Conservation (phyloP, 2,329 filamentous ascomycete species). For the Colletotrichum brevisporum region DNA sequence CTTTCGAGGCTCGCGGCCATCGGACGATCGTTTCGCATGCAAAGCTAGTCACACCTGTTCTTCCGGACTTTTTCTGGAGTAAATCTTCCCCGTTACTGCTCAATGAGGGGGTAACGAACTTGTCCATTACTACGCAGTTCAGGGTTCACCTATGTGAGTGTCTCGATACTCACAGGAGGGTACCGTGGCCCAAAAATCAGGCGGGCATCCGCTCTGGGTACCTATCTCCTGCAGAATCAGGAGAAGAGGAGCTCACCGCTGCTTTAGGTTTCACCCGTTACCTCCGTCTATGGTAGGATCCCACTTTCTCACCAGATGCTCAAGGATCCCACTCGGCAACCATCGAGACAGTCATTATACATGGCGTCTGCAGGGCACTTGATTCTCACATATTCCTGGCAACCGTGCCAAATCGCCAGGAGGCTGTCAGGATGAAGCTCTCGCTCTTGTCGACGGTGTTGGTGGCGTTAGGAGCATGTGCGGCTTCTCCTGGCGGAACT, state of each 20-base stretch:
- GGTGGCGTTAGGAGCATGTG: conserved; percentile 36
- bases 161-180: too few relatives aligned
- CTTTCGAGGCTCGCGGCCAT: conserved; percentile 9
- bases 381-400: neutral
- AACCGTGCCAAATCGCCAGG: neutral
- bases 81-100: neutral
- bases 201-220: too few relatives aligned
- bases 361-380: neutral
- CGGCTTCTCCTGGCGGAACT: conserved; percentile 37
- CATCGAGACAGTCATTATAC: neutral
- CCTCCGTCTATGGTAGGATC: neutral
- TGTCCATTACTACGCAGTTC: neutral
- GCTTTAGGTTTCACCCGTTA: neutral
- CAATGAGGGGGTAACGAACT: neutral
- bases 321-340: neutral
- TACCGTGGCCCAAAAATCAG: too few relatives aligned
- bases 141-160: neutral
- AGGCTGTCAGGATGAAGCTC: conserved; percentile 4
- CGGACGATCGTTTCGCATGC: conserved; percentile 40
- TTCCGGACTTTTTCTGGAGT: conserved; percentile 20
- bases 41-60: conserved; percentile 32
- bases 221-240: too few relatives aligned
- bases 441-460: conserved; percentile 24
- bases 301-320: neutral
- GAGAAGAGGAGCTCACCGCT: too few relatives aligned